A percentile compares a stretch with the other conserved stretches of the same genome.
These are phyloP conservation scores for Elaeis oleifera DNA, from an alignment of 202 grass and related monocot genomes.

Conservation along the genomic window DNA sequence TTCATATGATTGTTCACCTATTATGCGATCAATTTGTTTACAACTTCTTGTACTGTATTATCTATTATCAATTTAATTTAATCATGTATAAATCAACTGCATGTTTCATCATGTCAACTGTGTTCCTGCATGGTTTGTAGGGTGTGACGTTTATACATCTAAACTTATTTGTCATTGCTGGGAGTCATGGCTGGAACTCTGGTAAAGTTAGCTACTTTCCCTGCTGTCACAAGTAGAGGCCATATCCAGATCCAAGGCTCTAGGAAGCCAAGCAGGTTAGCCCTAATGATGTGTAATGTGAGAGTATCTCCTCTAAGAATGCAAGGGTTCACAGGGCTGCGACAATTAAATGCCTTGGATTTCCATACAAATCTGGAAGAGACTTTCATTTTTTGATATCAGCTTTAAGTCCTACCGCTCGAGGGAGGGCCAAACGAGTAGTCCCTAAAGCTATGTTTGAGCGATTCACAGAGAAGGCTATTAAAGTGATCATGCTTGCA, in stretches of 20 bases:
- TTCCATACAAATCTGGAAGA: conserved; percentile 28
- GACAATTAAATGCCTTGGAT: conserved; percentile 45
- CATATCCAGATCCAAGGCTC: conserved; percentile 27
- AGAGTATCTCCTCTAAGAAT: conserved; percentile 36
- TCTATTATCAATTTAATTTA: too few relatives aligned
- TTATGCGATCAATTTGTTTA: too few relatives aligned
- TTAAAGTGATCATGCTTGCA: conserved; percentile 3
- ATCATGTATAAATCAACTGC: too few relatives aligned
- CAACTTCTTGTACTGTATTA: too few relatives aligned
- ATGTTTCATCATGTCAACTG: too few relatives aligned
- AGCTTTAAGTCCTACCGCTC: conserved; percentile 35
- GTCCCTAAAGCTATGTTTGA: conserved; percentile 69
- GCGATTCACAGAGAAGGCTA: conserved; percentile 27
- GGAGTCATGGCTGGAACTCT: conserved; percentile 63
- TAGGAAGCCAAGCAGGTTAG: conserved; percentile 21
- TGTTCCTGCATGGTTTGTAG: too few relatives aligned
- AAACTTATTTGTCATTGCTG: background rate
- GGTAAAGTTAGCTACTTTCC: conserved; percentile 59
- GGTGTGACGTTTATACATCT: too few relatives aligned
- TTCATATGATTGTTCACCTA: too few relatives aligned
- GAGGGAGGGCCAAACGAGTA: conserved; percentile 28
- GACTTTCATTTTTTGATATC: conserved; percentile 43
- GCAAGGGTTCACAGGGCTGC: conserved; percentile 51
- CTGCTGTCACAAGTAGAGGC: conserved; percentile 27
- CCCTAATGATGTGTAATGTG: conserved; percentile 40